phyloP scores from a whole-genome alignment of 352 stramenopile genomes.

The Globisporangium uncinulatum region DNA sequence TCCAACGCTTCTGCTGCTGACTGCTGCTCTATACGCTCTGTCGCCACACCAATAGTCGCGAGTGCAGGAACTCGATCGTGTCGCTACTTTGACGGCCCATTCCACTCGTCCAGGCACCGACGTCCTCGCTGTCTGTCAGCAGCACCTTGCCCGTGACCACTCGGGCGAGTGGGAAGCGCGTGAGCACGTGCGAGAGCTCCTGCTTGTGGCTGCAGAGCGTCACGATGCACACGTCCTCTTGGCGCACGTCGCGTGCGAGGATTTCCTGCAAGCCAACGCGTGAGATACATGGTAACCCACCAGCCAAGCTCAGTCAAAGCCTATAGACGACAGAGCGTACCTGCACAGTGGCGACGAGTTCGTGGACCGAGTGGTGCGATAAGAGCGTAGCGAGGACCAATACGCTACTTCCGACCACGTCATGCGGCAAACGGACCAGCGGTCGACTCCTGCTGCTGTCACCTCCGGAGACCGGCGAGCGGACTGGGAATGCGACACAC shows the following conservation, averaged over 20 bases:
- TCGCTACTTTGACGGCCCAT: background rate
- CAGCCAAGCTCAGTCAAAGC: background rate
- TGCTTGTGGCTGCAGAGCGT: conserved; percentile 6
- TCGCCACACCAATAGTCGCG: background rate
- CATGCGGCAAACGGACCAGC: conserved; percentile 27
- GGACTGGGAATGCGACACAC: conserved; percentile 10
- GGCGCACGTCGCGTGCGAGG: background rate
- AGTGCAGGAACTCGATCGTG: background rate
- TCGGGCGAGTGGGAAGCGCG: background rate
- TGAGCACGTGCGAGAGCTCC: background rate
- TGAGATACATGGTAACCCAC: background rate
- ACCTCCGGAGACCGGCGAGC: background rate
- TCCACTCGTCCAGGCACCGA: background rate
- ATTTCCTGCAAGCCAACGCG: background rate
- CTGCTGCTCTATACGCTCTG: background rate
- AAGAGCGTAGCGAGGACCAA: conserved; percentile 3
- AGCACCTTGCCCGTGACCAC: conserved; percentile 5
- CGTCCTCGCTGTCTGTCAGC: background rate
- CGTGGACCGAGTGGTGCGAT: background rate
- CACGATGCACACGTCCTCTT: conserved; percentile 3
- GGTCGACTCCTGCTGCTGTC: conserved; percentile 2
- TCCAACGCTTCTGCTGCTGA: too few relatives aligned
- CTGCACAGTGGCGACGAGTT: background rate
- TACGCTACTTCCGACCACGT: conserved; percentile 17
- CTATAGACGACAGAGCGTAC: background rate